A percentile compares a stretch with the other conserved stretches of the same genome.
phyloP scores from a whole-genome alignment of 345 rosid species.

The Cardiospermum halicacabum region DNA sequence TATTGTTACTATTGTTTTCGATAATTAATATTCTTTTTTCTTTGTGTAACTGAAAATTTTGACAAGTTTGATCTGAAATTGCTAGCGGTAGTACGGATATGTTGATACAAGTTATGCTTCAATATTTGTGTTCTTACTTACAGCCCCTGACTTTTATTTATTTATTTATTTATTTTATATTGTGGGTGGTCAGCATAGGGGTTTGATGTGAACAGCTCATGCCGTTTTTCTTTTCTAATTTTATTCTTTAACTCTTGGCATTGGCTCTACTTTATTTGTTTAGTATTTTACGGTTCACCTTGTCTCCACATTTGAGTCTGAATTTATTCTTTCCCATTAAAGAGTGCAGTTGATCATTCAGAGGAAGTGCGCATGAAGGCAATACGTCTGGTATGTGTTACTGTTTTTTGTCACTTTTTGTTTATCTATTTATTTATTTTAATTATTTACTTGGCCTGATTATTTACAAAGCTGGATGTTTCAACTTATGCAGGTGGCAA shows the following conservation, averaged over 20 bases:
- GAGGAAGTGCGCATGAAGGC: slow-evolving; percentile 99
- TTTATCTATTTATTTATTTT: too few species aligned
- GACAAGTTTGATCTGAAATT: background rate
- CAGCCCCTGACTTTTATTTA: background rate
- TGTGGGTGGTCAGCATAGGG: background rate
- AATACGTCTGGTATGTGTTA: slow-evolving; percentile 69
- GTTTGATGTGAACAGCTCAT: background rate
- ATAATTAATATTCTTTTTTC: background rate
- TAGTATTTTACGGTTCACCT: background rate
- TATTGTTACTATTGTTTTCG: background rate
- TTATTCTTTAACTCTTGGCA: slow-evolving; percentile 16
- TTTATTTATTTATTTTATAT: background rate
- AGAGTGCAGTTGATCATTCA: slow-evolving; percentile 89
- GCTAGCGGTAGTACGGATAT: background rate
- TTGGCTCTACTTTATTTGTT: too few species aligned
- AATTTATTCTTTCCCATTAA: slow-evolving; percentile 24
- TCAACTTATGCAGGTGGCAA: slow-evolving; percentile 73
- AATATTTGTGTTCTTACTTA: background rate
- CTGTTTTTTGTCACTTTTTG: slow-evolving; percentile 22
- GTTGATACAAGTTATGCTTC: slow-evolving; percentile 1
- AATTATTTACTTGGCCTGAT: slow-evolving; percentile 14
- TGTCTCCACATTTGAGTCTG: slow-evolving; percentile 15
- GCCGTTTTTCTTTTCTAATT: background rate
- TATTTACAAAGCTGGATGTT: slow-evolving; percentile 16
- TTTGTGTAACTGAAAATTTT: background rate